Conservation (phyloP, 2,329 filamentous ascomycete genomes). For the Niveomyces coronatus region DNA sequence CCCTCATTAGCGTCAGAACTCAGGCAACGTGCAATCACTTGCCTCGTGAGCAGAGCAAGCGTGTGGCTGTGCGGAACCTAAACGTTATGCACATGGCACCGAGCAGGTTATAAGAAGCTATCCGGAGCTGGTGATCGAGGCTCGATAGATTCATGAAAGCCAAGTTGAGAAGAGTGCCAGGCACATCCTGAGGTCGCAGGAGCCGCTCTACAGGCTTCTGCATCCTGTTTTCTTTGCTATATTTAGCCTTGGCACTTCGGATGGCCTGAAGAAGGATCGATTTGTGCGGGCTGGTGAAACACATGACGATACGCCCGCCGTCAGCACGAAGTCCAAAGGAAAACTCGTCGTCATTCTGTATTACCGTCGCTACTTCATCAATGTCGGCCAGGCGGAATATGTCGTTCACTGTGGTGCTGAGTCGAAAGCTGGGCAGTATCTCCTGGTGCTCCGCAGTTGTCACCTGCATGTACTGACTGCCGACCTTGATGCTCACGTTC, state of each 20-base stretch:
- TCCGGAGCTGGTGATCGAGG: constrained; percentile 45
- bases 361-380: constrained; percentile 54
- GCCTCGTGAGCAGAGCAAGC: constrained; percentile 54
- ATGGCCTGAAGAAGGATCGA: constrained; percentile 53
- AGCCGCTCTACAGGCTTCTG: constrained; percentile 54
- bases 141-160: constrained; percentile 58
- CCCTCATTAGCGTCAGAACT: not conserved
- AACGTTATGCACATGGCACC: constrained; percentile 58
- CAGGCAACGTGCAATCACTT: constrained; percentile 14
- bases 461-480: constrained; percentile 59
- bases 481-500: constrained; percentile 58
- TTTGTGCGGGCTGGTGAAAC: constrained; percentile 57
- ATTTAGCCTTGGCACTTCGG: constrained; percentile 51
- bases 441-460: constrained; percentile 61
- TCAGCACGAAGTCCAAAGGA: constrained; percentile 58
- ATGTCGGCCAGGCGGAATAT: constrained; percentile 59
- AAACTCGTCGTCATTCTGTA: constrained; percentile 55
- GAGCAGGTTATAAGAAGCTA: constrained; percentile 58
- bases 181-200: constrained; percentile 59
- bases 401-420: constrained; percentile 57
- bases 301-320: constrained; percentile 62
- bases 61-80: constrained; percentile 52
- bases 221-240: constrained; percentile 51
- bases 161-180: constrained; percentile 57
- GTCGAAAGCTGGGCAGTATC: constrained; percentile 49